Percentiles rank a stretch among this genome's conserved stretches.
Conservation (phyloP, 495 filamentous ascomycete genomes). For the Penicillium waksmanii region DNA sequence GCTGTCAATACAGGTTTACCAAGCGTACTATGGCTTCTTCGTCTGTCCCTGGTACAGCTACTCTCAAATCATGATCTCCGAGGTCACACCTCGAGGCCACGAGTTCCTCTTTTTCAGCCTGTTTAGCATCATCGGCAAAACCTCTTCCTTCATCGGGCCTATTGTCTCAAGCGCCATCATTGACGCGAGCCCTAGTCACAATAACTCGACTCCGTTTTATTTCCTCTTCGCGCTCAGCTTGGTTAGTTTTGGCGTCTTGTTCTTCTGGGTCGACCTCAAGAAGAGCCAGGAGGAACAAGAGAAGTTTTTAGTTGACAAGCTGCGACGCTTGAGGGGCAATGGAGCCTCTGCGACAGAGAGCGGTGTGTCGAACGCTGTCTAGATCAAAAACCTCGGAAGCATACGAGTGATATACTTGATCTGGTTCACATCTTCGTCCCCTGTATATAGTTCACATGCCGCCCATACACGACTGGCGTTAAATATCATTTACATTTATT, state of each 20-base stretch:
- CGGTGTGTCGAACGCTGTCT: not conserved
- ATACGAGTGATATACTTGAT: not conserved
- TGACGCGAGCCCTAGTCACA: slow-evolving; percentile 56
- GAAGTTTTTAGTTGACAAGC: slow-evolving; percentile 28
- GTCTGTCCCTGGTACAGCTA: slow-evolving; percentile 73
- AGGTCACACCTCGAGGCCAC: slow-evolving; percentile 65
- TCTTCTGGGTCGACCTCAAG: slow-evolving; percentile 58
- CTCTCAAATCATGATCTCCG: slow-evolving; percentile 68
- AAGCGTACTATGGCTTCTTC: slow-evolving; percentile 65
- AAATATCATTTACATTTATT: too few species aligned
- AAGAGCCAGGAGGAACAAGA: slow-evolving; percentile 63
- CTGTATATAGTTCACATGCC: too few species aligned
- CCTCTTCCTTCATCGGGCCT: slow-evolving; percentile 64
- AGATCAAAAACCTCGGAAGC: not conserved
- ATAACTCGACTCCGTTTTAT: slow-evolving; percentile 64
- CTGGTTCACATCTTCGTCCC: not conserved
- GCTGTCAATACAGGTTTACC: slow-evolving; percentile 47
- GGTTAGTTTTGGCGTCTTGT: slow-evolving; percentile 54
- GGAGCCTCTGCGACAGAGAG: slow-evolving; percentile 7
- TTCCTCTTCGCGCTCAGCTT: slow-evolving; percentile 63
- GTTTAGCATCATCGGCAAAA: slow-evolving; percentile 69
- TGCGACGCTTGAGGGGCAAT: slow-evolving; percentile 15
- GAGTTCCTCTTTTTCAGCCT: slow-evolving; percentile 71
- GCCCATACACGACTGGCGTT: too few species aligned
- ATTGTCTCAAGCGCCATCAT: slow-evolving; percentile 69